Conservation (phyloP, 169 alveolate species). For the Perkinsus olseni region DNA sequence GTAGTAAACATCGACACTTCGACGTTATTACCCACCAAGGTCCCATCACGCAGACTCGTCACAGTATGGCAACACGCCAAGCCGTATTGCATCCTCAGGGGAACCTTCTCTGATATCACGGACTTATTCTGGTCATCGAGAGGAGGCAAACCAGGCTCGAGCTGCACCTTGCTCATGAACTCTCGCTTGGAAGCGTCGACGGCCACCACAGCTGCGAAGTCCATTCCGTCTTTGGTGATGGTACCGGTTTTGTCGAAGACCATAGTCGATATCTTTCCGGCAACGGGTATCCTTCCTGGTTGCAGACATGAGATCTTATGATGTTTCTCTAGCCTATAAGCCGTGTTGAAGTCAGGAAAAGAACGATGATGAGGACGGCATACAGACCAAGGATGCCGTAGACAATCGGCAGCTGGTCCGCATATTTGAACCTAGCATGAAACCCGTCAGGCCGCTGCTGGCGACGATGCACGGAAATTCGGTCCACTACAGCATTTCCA, state of each 20-base stretch:
- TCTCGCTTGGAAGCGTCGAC: background rate
- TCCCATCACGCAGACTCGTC: background rate
- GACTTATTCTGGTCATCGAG: background rate
- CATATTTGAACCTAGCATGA: background rate
- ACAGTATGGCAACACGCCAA: background rate
- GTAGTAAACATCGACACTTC: background rate
- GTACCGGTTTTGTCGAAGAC: constrained; percentile 11
- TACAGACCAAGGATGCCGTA: background rate
- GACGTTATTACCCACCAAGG: background rate
- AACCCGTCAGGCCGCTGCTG: background rate
- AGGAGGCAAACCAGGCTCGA: background rate
- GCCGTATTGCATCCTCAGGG: background rate
- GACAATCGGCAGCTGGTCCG: background rate
- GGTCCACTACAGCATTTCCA: too few species aligned
- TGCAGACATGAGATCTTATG: background rate
- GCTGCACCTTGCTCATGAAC: background rate
- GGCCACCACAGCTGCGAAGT: background rate
- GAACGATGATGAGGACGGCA: background rate
- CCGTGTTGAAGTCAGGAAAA: background rate
- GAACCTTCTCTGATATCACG: background rate
- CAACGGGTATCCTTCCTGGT: background rate
- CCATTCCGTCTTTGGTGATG: background rate
- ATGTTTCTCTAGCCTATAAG: background rate
- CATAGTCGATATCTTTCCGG: background rate
- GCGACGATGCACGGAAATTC: background rate